Evolutionary conservation across 768 basidiomycete species (phyloP), one percentile per base, ranked within the genome.

Genomic region (Phylloporus sp.): DNA sequence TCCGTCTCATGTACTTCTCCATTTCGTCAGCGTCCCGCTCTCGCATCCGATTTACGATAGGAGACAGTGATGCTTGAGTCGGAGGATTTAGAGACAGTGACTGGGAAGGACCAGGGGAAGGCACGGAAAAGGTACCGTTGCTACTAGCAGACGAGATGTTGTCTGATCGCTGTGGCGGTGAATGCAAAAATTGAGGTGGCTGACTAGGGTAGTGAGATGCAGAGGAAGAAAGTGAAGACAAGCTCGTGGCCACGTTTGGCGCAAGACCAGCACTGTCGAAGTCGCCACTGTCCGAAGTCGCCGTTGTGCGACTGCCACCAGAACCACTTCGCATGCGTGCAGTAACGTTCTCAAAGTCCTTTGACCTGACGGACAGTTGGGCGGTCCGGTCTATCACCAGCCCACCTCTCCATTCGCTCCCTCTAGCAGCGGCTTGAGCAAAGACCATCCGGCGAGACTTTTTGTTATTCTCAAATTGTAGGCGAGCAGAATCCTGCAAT

Each of bases 11-110:
- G 61, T 90, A 92, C 58, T 90, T 87, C 63, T 90, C 88, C 74
- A 86, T 88, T 29, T 90, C 90, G 61, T 85, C 86, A 17, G 89
- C 89, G 61, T 92, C 90, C 47, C 81, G 76, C 67, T 90, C 85
- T 55, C 82, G 79, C 75, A 92, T 83, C 27, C 88, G 84, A 56
- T 72, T 84, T 23, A 83, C 86, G 47, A 92, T 78, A 3, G 88
- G 90, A 4, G 90, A 86, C 44, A 90, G 63, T 20, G 79, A 79
- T 34, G 76, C 48, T 43, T 55, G 71, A 62, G 21, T 71, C 55
- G 58, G 64, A 45, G 64, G 65, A 6, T 69, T 69, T 42, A 65
- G 62, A 44, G 66, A 53, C 31, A 71, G 56, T 6, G 72, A 56
- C 36, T 71, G 68, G 18, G 70, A 49, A 22, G 49, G 68, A 32